A percentile compares a stretch with the other conserved stretches of the same genome.
These are phyloP conservation scores for Starmerella vaccinii DNA, from an alignment of 805 yeast species.

Conservation along the genomic window DNA sequence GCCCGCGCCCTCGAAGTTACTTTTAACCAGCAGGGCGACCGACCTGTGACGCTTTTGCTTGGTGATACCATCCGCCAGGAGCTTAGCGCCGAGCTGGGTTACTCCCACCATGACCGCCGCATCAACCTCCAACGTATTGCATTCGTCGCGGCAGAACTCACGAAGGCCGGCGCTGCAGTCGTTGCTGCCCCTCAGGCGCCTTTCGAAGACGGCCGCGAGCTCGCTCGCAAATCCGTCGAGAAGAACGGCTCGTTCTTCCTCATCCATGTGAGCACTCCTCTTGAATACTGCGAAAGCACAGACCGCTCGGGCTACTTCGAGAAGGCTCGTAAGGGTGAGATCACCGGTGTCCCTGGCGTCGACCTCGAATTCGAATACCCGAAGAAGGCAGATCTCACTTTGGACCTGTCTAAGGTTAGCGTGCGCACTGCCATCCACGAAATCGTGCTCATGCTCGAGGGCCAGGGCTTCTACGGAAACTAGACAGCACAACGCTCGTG, in stretches of 20 bases:
- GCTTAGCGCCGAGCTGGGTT: constrained; percentile 36
- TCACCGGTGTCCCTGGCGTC: constrained; percentile 41
- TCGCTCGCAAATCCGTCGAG: constrained; percentile 37
- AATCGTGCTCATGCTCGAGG: constrained; percentile 60
- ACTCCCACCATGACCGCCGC: constrained; percentile 33
- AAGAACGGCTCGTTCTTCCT: constrained; percentile 44
- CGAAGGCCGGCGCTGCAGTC: constrained; percentile 87
- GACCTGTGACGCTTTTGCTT: constrained; percentile 57
- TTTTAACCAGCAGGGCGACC: constrained; percentile 80
- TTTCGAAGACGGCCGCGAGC: constrained; percentile 36
- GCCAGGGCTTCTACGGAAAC: constrained; percentile 64
- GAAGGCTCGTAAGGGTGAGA: constrained; percentile 38
- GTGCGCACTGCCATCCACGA: constrained; percentile 65
- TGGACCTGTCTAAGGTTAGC: constrained; percentile 44
- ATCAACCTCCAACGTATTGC: constrained; percentile 41
- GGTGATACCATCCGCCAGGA: constrained; percentile 37
- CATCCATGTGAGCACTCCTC: constrained; percentile 43
- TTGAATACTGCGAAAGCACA: constrained; percentile 37
- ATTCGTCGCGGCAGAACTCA: constrained; percentile 61
- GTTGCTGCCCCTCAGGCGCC: constrained; percentile 53
- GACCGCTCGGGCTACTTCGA: constrained; percentile 45
- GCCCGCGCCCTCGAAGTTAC: constrained; percentile 81
- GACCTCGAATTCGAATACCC: constrained; percentile 41
- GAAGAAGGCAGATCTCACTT: constrained; percentile 46
- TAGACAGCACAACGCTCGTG: background rate